Evolutionary conservation across 2,329 filamentous ascomycete genomes (phyloP).

Genomic region (Chlorencoelia australis): DNA sequence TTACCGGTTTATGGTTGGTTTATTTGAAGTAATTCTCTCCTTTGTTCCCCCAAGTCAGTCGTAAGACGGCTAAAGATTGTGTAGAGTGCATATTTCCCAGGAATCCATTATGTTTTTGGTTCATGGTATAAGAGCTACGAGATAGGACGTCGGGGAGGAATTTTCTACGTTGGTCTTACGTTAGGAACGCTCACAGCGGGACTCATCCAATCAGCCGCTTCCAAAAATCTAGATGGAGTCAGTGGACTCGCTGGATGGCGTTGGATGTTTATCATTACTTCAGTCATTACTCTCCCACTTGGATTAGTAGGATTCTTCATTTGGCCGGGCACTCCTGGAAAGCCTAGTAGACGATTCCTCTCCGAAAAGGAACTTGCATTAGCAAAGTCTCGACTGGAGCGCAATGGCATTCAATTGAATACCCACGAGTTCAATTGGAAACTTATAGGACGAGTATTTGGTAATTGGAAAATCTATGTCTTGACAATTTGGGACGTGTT

Average conservation of each 20-base stretch:
- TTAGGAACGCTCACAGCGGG: constrained; percentile 20
- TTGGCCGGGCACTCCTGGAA: constrained; percentile 40
- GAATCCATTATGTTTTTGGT: constrained; percentile 28
- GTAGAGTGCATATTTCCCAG: constrained; percentile 23
- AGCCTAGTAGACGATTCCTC: constrained; percentile 38
- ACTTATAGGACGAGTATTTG: constrained; percentile 30
- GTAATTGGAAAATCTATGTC: constrained; percentile 39
- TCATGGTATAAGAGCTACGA: constrained; percentile 29
- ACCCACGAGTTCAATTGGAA: constrained; percentile 36
- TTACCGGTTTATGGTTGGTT: constrained; percentile 36
- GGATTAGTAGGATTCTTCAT: constrained; percentile 41
- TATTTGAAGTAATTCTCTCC: not conserved
- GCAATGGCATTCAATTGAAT: constrained; percentile 38
- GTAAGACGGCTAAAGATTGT: not conserved
- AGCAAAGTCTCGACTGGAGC: constrained; percentile 35
- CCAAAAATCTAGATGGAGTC: constrained; percentile 15
- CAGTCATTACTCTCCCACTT: constrained; percentile 44
- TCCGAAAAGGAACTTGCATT: constrained; percentile 37
- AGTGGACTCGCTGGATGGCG: constrained; percentile 27
- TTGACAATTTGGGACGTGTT: constrained; percentile 41
- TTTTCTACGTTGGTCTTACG: constrained; percentile 21
- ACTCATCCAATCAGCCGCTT: constrained; percentile 17
- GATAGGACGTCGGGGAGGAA: constrained; percentile 15
- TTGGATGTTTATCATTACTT: constrained; percentile 45
- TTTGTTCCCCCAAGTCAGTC: not conserved